Conservation (phyloP, 116 monocot genomes). For the Iris pallida region DNA sequence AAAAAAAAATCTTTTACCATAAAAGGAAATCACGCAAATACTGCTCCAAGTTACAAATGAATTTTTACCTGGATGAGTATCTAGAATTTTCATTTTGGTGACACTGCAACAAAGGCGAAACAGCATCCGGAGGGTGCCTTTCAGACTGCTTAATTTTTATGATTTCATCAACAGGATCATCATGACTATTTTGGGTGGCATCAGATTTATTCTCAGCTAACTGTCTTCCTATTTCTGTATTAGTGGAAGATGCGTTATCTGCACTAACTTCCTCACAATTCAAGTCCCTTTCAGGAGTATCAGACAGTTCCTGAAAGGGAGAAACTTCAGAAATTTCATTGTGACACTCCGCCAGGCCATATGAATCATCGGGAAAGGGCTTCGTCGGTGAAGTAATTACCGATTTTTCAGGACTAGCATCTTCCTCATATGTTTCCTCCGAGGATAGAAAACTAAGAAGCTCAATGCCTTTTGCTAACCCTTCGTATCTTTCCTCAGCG, state of each 20-base stretch:
- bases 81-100: slow-evolving; percentile 57
- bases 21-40: not conserved
- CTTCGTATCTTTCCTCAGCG: slow-evolving; percentile 79
- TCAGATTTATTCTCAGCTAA: slow-evolving; percentile 11
- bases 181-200: slow-evolving; percentile 14
- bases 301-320: slow-evolving; percentile 11
- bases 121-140: slow-evolving; percentile 33
- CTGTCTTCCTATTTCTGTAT: slow-evolving; percentile 13
- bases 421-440: slow-evolving; percentile 33
- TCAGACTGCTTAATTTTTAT: slow-evolving; percentile 25
- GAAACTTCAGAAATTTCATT: slow-evolving; percentile 16
- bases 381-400: slow-evolving; percentile 13
- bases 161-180: slow-evolving; percentile 15
- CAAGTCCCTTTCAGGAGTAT: slow-evolving; percentile 21
- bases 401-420: slow-evolving; percentile 15
- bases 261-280: slow-evolving; percentile 14
- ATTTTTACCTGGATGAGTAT: slow-evolving; percentile 57
- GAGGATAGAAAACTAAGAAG: slow-evolving; percentile 51
- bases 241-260: slow-evolving; percentile 16
- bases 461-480: slow-evolving; percentile 63
- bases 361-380: slow-evolving; percentile 10
- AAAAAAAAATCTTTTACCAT: no score
- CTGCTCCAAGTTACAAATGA: not conserved
- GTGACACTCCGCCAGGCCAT: slow-evolving; percentile 4
- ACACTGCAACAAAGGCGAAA: slow-evolving; percentile 61